Evolutionary conservation across 2,329 filamentous ascomycete species (phyloP).

Genomic region (Epichloe amarillans): DNA sequence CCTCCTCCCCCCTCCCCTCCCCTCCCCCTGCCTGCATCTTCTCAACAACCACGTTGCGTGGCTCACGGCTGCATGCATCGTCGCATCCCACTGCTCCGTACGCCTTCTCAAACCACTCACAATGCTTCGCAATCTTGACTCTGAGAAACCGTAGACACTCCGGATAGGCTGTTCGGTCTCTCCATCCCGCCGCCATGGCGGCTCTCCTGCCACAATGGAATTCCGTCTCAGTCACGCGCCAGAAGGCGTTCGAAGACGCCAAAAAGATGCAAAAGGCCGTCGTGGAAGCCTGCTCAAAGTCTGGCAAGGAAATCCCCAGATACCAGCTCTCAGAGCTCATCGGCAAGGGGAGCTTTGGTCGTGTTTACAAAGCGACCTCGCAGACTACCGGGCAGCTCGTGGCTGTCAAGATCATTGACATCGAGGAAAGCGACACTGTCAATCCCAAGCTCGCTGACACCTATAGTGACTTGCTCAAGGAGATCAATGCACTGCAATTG

Average conservation of each 20-base stretch:
- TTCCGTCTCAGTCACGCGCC: slow-evolving; percentile 34
- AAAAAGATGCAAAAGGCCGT: slow-evolving; percentile 55
- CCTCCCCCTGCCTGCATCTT: no score
- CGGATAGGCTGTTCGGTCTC: not conserved
- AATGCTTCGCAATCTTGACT: not conserved
- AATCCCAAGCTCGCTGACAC: slow-evolving; percentile 53
- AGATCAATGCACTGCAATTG: slow-evolving; percentile 56
- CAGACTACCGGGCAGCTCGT: slow-evolving; percentile 40
- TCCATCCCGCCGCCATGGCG: slow-evolving; percentile 19
- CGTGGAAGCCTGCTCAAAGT: slow-evolving; percentile 45
- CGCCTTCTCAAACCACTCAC: not conserved
- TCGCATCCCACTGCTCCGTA: not conserved
- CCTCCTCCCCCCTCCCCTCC: no score
- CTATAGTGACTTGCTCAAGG: slow-evolving; percentile 56
- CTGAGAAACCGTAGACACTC: not conserved
- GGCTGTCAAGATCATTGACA: slow-evolving; percentile 72
- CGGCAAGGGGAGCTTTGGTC: slow-evolving; percentile 58
- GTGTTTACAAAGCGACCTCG: slow-evolving; percentile 54
- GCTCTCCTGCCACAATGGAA: slow-evolving; percentile 29
- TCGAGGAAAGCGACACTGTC: slow-evolving; percentile 60
- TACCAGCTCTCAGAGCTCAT: slow-evolving; percentile 62
- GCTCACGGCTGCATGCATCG: not conserved
- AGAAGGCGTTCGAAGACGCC: slow-evolving; percentile 55
- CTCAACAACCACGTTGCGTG: not conserved
- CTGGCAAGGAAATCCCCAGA: slow-evolving; percentile 45